Evolutionary conservation across 495 filamentous ascomycete genomes (phyloP).

Genomic region (Neohortaea acidophila): DNA sequence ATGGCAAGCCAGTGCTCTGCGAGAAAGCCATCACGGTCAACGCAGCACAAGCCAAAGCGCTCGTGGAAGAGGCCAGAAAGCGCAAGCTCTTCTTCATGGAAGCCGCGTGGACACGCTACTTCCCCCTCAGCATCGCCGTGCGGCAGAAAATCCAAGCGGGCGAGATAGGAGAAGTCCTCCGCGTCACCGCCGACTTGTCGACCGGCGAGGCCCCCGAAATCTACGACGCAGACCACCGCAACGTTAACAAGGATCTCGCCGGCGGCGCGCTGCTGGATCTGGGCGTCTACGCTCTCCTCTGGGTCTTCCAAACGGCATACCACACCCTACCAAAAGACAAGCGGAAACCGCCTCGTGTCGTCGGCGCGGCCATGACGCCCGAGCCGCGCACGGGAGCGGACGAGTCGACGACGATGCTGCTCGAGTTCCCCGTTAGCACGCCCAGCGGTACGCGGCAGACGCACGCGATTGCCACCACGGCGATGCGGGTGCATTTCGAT

Average conservation of each 20-base stretch:
- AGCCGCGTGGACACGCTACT: conserved; percentile 81
- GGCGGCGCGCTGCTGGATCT: conserved; percentile 72
- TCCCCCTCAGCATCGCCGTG: conserved; percentile 63
- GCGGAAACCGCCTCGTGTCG: conserved; percentile 37
- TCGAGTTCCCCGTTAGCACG: conserved; percentile 46
- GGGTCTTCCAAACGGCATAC: conserved; percentile 83
- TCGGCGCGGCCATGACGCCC: conserved; percentile 48
- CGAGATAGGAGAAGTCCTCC: conserved; percentile 57
- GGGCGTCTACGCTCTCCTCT: conserved; percentile 76
- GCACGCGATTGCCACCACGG: conserved; percentile 63
- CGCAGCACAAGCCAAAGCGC: conserved; percentile 58
- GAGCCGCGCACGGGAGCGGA: conserved; percentile 68
- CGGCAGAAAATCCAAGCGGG: conserved; percentile 50
- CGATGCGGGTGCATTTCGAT: conserved; percentile 49
- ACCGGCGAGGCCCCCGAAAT: conserved; percentile 36
- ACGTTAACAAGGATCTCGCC: conserved; percentile 72
- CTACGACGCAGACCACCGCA: conserved; percentile 45
- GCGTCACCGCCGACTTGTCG: conserved; percentile 57
- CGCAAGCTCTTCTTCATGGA: conserved; percentile 87
- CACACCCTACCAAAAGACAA: conserved; percentile 41
- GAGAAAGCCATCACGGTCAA: conserved; percentile 89
- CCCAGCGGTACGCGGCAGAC: conserved; percentile 20
- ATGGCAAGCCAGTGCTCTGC: conserved; percentile 74
- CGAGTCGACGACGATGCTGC: conserved; percentile 59
- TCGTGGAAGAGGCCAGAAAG: conserved; percentile 50